Percentiles rank a stretch among this genome's conserved stretches.
phyloP scores from a whole-genome alignment of 371 early-diverging fungal species.

The Smittium mucronatum region DNA sequence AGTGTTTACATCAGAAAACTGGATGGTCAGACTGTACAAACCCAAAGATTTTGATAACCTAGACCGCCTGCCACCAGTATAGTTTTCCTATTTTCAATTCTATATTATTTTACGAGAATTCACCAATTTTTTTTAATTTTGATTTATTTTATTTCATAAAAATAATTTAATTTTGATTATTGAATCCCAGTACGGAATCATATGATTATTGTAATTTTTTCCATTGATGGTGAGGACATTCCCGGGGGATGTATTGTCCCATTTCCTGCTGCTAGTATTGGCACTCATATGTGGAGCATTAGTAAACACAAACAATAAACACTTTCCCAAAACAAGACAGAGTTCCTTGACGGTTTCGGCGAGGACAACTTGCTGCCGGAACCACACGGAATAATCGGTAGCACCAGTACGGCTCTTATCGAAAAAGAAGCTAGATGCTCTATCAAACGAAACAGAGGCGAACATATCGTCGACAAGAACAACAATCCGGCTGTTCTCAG shows the following conservation, averaged over 20 bases:
- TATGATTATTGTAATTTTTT: not conserved
- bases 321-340: not conserved
- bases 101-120: no score
- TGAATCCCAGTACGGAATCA: not conserved
- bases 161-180: not conserved
- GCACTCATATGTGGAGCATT: not conserved
- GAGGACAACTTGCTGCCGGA: not conserved
- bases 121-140: conserved; percentile 1
- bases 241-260: no score
- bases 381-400: not conserved
- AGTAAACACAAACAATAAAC: not conserved
- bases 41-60: conserved; percentile 86
- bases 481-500: not conserved
- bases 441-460: not conserved
- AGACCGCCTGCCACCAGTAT: conserved; percentile 35
- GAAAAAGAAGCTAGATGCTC: not conserved
- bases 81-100: not conserved
- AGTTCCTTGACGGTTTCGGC: not conserved
- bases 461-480: not conserved
- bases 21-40: conserved; percentile 94
- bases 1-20: conserved; percentile 78
- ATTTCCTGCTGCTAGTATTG: no score
- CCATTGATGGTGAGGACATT: not conserved
- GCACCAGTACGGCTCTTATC: not conserved
- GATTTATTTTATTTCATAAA: not conserved